These are phyloP conservation scores for Metschnikowia lachancei DNA, from an alignment of 805 yeast genomes.

Conservation along the genomic window DNA sequence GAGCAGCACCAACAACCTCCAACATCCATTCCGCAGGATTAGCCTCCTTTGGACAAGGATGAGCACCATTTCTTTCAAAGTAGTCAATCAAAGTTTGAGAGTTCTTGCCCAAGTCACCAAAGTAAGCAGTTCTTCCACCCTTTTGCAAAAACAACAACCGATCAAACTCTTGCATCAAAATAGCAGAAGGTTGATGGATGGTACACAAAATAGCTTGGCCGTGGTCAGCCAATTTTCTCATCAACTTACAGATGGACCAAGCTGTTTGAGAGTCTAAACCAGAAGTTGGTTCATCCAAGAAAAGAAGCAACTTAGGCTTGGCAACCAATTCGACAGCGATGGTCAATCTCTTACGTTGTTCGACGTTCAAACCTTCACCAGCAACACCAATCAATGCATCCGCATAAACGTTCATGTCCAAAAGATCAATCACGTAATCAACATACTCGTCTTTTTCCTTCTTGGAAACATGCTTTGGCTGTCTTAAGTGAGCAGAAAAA, in stretches of 20 bases:
- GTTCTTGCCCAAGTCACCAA: conserved; percentile 74
- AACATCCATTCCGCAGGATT: conserved; percentile 65
- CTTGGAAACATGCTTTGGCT: conserved; percentile 54
- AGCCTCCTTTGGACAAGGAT: conserved; percentile 45
- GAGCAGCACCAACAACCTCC: conserved; percentile 80
- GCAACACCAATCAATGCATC: conserved; percentile 79
- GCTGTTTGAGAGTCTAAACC: conserved; percentile 70
- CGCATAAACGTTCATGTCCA: conserved; percentile 68
- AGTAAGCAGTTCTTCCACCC: conserved; percentile 80
- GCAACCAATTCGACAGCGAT: conserved; percentile 74
- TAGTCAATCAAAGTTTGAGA: conserved; percentile 57
- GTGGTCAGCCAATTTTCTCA: conserved; percentile 64
- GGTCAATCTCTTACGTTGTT: conserved; percentile 35
- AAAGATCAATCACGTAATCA: conserved; percentile 60
- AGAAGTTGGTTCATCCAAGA: conserved; percentile 72
- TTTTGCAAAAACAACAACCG: conserved; percentile 62
- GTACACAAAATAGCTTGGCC: conserved; percentile 78
- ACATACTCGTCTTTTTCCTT: conserved; percentile 65
- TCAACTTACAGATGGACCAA: conserved; percentile 66
- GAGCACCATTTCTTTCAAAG: conserved; percentile 72
- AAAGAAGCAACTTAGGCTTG: conserved; percentile 59
- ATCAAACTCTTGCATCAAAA: conserved; percentile 64
- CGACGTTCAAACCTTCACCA: conserved; percentile 51
- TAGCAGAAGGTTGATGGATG: conserved; percentile 76
- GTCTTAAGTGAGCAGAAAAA: conserved; percentile 72